These are phyloP conservation scores for Boletus rufocinnamomeus DNA, from an alignment of 768 basidiomycete genomes.

Conservation along the genomic window DNA sequence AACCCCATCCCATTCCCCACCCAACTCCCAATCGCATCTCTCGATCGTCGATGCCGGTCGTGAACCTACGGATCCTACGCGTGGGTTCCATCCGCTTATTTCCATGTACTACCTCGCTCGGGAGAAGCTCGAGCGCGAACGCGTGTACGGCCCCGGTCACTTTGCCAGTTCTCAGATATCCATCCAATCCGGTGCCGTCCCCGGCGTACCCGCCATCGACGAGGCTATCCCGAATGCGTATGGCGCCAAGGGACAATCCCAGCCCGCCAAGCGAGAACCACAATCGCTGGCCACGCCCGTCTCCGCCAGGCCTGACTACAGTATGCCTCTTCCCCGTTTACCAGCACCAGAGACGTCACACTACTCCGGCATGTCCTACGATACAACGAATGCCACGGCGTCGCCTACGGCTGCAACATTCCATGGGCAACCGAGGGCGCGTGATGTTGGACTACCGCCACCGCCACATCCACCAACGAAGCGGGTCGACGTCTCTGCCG, in stretches of 20 bases:
- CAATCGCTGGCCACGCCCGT: slow-evolving; percentile 25
- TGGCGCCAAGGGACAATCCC: slow-evolving; percentile 33
- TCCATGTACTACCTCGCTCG: slow-evolving; percentile 96
- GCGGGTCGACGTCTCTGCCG: slow-evolving; percentile 29
- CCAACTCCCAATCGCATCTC: slow-evolving; percentile 58
- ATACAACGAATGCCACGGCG: slow-evolving; percentile 46
- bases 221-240: slow-evolving; percentile 19
- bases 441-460: slow-evolving; percentile 58
- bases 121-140: slow-evolving; percentile 94
- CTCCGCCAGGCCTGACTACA: slow-evolving; percentile 66
- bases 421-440: slow-evolving; percentile 61
- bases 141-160: slow-evolving; percentile 89
- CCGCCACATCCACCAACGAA: slow-evolving; percentile 33
- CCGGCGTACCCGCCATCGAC: slow-evolving; percentile 22
- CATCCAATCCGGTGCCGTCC: slow-evolving; percentile 38
- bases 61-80: slow-evolving; percentile 76
- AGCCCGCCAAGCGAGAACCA: slow-evolving; percentile 36
- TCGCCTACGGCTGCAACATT: slow-evolving; percentile 64
- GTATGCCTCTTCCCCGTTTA: slow-evolving; percentile 78
- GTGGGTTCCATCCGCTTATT: slow-evolving; percentile 91
- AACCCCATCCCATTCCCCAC: slow-evolving; percentile 62
- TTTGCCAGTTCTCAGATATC: slow-evolving; percentile 93
- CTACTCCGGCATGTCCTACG: slow-evolving; percentile 81
- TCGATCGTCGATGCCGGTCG: slow-evolving; percentile 50
- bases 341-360: slow-evolving; percentile 82